phyloP scores from a whole-genome alignment of 2,329 filamentous ascomycete genomes.

The Hymenoscyphus salicellus region DNA sequence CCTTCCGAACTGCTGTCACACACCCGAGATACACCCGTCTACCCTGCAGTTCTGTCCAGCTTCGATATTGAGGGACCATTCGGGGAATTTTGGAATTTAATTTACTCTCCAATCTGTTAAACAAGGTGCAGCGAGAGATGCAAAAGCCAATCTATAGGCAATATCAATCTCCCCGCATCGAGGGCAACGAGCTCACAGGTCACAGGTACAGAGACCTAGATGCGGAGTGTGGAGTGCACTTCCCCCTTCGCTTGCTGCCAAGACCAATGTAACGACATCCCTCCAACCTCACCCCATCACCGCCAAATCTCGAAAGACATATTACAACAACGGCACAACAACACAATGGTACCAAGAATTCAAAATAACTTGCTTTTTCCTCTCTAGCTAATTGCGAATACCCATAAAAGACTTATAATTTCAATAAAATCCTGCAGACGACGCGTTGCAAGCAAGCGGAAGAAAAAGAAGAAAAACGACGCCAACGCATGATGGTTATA shows the following conservation, averaged over 20 bases:
- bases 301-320: neutral
- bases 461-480: neutral
- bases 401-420: neutral
- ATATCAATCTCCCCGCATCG: slow-evolving; percentile 1
- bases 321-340: neutral
- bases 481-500: slow-evolving; percentile 2
- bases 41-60: neutral
- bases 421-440: neutral
- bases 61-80: neutral
- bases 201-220: neutral
- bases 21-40: neutral
- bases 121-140: neutral
- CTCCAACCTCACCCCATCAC: slow-evolving; percentile 4
- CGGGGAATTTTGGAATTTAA: neutral
- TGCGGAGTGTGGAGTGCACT: slow-evolving; percentile 1
- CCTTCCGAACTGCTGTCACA: neutral
- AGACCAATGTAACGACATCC: slow-evolving; percentile 5
- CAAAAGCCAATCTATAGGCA: neutral
- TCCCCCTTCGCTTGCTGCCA: neutral
- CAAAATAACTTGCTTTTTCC: neutral
- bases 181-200: neutral
- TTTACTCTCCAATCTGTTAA: neutral
- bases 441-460: neutral
- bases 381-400: neutral
- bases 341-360: neutral